Base-by-base conservation (phyloP, 768 basidiomycete species). In the Crucibulum laeve region DNA sequence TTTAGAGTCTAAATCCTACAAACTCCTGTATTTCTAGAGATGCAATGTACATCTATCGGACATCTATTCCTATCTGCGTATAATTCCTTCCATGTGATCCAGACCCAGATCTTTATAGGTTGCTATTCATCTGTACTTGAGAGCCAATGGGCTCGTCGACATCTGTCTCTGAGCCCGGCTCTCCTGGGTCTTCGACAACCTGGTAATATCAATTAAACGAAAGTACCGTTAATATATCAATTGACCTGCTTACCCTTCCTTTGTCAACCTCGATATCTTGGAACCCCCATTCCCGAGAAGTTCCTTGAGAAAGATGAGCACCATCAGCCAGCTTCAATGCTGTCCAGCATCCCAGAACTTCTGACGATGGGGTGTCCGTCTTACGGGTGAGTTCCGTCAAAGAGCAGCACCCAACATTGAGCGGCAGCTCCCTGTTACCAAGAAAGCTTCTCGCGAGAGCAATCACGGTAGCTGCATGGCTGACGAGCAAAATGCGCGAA, bases 271-370 rank as follows among this genome's bases (percentile, higher is more conserved):
- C 62, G 6, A 87, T 73, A 58, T 91, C 80, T 51, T 87, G 83
- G 48, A 91, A 81, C 11, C 90, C 90, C 90, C 90, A 91, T 38
- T 86, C 84, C 49, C 87, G 70, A 41, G 74, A 66, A 1, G 74
- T 52, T 1, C 82, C 84, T 2, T 76, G 78, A 21, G 70, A 69
- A 28, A 87, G 61, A 58, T 87, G 82, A 1, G 59, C 53, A 1
- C 78, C 82, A 38, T 80, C 77, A 0, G 73, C 84, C 19, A 88
- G 53, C 24, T 55, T 56, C 25, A 57, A 53, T 4, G 71, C 58
- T 39, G 68, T 59, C 79, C 84, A 84, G 17, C 25, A 8, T 4
- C 26, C 25, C 25, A 8, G n/a, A n/a, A n/a, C n/a, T n/a, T n/a
- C 7, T 15, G 5, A 40, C 22, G 47, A 48, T 13, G 39, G 45